Conservation (phyloP, 2,329 filamentous ascomycete genomes). For the Kalaharituber pfeilii region DNA sequence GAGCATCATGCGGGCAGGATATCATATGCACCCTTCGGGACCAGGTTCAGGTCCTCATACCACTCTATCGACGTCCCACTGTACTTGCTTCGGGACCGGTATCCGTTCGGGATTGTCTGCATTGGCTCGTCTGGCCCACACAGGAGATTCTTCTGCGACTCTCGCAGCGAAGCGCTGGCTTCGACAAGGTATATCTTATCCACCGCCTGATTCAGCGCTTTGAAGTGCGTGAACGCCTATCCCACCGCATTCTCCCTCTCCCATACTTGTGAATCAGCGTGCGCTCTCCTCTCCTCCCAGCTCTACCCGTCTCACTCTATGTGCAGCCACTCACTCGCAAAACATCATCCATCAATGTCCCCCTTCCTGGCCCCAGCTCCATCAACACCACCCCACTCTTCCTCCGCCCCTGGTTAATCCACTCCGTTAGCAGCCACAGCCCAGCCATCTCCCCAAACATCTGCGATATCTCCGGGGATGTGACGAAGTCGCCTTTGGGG, state of each 20-base stretch:
- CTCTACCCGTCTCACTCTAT: too few species aligned
- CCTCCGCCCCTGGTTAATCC: constrained; percentile 73
- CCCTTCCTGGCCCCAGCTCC: constrained; percentile 83
- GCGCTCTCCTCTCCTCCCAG: too few species aligned
- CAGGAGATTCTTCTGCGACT: constrained; percentile 46
- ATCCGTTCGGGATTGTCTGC: too few species aligned
- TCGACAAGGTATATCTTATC: constrained; percentile 89
- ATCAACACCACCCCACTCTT: constrained; percentile 66
- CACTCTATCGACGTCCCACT: constrained; percentile 6
- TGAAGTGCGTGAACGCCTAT: constrained; percentile 29
- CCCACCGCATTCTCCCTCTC: too few species aligned
- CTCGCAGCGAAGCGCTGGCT: constrained; percentile 63
- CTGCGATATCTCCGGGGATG: constrained; percentile 92
- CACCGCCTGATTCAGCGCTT: constrained; percentile 35
- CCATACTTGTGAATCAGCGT: constrained; percentile 46
- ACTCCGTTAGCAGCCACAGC: constrained; percentile 90
- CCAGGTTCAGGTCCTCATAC: constrained; percentile 60
- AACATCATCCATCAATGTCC: constrained; percentile 94
- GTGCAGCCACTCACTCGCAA: too few species aligned
- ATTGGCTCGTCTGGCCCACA: constrained; percentile 45
- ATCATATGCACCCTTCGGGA: constrained; percentile 48
- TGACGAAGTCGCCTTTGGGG: constrained; percentile 85
- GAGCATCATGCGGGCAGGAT: constrained; percentile 17
- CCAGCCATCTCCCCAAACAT: constrained; percentile 89
- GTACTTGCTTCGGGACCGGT: too few species aligned